These are phyloP conservation scores for Saprolegnia diclina DNA, from an alignment of 352 stramenopile genomes.

Conservation along the genomic window DNA sequence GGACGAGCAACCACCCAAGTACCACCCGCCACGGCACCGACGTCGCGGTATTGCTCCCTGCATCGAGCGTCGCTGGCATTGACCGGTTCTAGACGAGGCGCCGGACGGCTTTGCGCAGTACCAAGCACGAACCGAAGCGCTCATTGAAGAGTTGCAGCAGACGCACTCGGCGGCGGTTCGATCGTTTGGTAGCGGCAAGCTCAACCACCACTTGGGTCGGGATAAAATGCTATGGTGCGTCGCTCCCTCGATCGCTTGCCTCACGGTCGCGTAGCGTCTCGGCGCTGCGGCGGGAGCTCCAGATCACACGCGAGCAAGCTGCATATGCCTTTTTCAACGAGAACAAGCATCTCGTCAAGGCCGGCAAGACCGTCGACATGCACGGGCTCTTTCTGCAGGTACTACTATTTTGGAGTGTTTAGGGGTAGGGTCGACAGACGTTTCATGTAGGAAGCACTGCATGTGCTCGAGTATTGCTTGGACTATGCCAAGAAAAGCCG, in stretches of 20 bases:
- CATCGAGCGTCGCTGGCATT: no score
- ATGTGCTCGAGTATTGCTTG: constrained; percentile 18
- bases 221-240: constrained; percentile 8
- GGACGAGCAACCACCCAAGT: background rate
- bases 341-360: background rate
- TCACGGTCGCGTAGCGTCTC: background rate
- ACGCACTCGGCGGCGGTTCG: background rate
- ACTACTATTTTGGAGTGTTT: background rate
- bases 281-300: background rate
- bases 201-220: constrained; percentile 19
- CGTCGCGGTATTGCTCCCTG: no score
- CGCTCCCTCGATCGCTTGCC: background rate
- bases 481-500: background rate
- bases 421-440: background rate
- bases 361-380: constrained; percentile 5
- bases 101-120: constrained; percentile 14
- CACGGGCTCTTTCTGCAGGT: constrained; percentile 22
- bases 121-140: background rate
- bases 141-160: constrained; percentile 14
- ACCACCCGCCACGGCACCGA: constrained; percentile 2
- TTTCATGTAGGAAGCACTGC: constrained; percentile 6
- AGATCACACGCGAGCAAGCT: background rate
- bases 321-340: constrained; percentile 20
- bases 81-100: background rate
- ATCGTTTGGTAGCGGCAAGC: constrained; percentile 6